Evolutionary conservation across 164 flowering plant species (phyloP).

Genomic region (Umbellularia californica): DNA sequence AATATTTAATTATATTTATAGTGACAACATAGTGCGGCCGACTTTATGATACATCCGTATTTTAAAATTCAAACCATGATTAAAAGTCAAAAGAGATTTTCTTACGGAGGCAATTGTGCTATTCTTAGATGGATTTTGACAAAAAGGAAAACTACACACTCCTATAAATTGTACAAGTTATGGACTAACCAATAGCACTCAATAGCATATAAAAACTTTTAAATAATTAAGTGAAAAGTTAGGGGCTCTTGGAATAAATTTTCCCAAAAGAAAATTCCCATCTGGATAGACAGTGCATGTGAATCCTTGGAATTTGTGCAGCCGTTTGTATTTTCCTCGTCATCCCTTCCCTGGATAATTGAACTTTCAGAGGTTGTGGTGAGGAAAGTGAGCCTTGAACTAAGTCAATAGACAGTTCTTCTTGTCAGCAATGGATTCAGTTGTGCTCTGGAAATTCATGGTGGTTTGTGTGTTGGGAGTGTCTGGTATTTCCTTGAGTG

Average conservation of each 20-base stretch:
- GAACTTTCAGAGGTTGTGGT: background rate
- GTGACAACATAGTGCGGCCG: too few species aligned
- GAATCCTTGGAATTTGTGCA: background rate
- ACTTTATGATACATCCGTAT: too few species aligned
- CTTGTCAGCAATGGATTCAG: background rate
- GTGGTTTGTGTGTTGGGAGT: background rate
- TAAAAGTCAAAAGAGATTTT: too few species aligned
- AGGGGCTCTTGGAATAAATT: background rate
- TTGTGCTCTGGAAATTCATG: background rate
- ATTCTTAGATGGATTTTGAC: too few species aligned
- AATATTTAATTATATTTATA: too few species aligned
- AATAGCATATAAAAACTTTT: too few species aligned
- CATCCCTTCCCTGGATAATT: background rate
- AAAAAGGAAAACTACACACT: too few species aligned
- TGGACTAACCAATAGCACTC: background rate
- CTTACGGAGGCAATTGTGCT: too few species aligned
- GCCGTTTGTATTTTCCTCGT: background rate
- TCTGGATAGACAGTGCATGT: background rate
- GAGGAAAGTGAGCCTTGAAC: background rate
- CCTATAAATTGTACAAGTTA: too few species aligned
- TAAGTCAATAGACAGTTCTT: too few species aligned
- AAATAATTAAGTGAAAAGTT: background rate
- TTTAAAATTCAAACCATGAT: too few species aligned
- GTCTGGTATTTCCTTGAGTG: conserved; percentile 1
- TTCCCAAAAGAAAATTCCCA: too few species aligned